A percentile compares a stretch with the other conserved stretches of the same genome.
These are phyloP conservation scores for Penstemon newberryi DNA, from an alignment of 257 asterid genomes.

Conservation along the genomic window DNA sequence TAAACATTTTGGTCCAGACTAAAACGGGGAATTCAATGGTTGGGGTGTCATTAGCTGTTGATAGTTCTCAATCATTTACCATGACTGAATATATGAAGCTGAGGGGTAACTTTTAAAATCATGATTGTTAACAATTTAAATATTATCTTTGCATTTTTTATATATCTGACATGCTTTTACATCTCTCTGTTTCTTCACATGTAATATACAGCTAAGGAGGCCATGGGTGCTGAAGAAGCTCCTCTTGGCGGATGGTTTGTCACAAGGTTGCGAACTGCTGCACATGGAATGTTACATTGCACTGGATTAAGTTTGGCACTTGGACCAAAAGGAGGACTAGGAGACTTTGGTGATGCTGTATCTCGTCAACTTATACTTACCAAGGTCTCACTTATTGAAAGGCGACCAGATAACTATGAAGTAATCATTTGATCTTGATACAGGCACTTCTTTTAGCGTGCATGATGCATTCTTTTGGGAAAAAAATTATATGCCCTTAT, in stretches of 20 bases:
- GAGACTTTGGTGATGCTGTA: conserved; percentile 92
- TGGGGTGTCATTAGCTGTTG: conserved; percentile 77
- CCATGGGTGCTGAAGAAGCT: conserved; percentile 97
- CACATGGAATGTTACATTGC: conserved; percentile 82
- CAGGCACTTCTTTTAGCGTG: conserved; percentile 13
- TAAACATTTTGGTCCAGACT: conserved; percentile 54
- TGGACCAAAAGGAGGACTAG: conserved; percentile 98
- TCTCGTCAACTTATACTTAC: conserved; percentile 96
- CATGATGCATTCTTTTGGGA: conserved; percentile 13
- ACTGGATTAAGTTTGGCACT: conserved; percentile 72
- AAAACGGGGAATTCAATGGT: conserved; percentile 86
- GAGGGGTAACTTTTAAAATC: conserved; percentile 63
- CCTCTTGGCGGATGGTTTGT: conserved; percentile 95
- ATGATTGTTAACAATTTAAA: neutral
- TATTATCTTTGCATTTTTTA: conserved; percentile 6
- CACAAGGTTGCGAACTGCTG: conserved; percentile 93
- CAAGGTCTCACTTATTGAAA: conserved; percentile 84
- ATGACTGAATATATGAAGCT: conserved; percentile 69
- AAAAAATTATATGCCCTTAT: conserved; percentile 7
- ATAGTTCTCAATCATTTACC: conserved; percentile 71
- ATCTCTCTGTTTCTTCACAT: conserved; percentile 17
- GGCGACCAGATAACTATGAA: conserved; percentile 98
- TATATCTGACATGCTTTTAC: neutral
- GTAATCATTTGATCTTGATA: conserved; percentile 48
- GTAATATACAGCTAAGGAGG: conserved; percentile 74